Conservation (phyloP, 768 basidiomycete species). For the Termitomyces heimii region DNA sequence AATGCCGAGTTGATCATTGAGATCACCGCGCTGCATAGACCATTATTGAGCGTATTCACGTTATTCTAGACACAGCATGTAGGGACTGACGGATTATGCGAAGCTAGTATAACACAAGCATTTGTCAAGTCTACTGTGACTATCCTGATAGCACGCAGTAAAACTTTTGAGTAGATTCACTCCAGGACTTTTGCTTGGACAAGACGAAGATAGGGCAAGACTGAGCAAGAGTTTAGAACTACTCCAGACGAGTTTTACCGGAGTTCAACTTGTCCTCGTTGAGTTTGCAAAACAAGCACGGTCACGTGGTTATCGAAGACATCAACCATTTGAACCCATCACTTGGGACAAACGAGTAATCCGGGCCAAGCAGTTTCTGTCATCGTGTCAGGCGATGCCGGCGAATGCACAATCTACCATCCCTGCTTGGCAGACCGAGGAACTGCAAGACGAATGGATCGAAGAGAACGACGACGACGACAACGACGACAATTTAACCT, state of each 20-base stretch:
- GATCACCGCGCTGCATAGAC: background rate
- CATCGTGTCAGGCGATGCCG: constrained; percentile 25
- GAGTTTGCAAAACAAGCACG: constrained; percentile 12
- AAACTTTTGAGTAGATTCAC: too few species aligned
- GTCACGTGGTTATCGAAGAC: constrained; percentile 15
- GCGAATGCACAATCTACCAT: constrained; percentile 12
- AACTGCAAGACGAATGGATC: constrained; percentile 90
- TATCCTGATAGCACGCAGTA: too few species aligned
- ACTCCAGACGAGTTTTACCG: too few species aligned
- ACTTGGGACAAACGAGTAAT: background rate
- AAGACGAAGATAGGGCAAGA: too few species aligned
- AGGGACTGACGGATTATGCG: too few species aligned
- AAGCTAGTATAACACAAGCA: too few species aligned
- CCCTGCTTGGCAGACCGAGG: constrained; percentile 85
- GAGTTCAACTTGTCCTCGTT: background rate
- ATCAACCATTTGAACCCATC: background rate
- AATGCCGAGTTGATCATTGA: background rate
- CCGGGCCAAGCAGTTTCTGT: constrained; percentile 1
- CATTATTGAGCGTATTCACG: too few species aligned
- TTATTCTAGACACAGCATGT: background rate
- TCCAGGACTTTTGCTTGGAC: too few species aligned
- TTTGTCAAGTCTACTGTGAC: too few species aligned
- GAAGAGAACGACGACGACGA: constrained; percentile 37
- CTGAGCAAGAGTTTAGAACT: too few species aligned
- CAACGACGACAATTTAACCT: constrained; percentile 30